Conservation (phyloP, 202 grass and related monocot species). For the Elaeis oleifera region DNA sequence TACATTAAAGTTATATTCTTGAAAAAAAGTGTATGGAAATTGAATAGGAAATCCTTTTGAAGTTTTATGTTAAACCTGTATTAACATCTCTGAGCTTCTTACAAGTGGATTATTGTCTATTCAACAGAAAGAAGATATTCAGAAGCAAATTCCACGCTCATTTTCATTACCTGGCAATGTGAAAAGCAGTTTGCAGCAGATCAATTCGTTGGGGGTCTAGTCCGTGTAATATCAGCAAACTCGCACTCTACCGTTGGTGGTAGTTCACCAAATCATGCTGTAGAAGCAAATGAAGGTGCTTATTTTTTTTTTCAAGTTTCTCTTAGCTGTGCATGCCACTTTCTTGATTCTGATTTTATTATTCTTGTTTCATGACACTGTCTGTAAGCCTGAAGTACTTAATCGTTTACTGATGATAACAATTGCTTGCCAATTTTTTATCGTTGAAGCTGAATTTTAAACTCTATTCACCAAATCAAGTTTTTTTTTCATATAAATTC, state of each 20-base stretch:
- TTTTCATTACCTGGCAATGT: constrained; percentile 87
- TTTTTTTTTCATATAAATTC: no score
- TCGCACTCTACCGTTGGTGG: constrained; percentile 41
- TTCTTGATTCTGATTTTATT: not conserved
- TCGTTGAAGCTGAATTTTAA: not conserved
- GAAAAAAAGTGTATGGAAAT: no score
- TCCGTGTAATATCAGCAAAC: constrained; percentile 77
- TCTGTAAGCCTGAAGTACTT: no score
- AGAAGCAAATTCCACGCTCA: constrained; percentile 71
- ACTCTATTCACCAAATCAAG: no score
- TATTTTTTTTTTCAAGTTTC: constrained; percentile 1
- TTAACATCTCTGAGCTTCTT: no score
- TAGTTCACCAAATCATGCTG: constrained; percentile 23
- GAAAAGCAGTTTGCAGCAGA: constrained; percentile 69
- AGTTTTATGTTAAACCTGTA: no score
- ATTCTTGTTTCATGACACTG: not conserved
- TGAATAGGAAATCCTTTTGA: no score
- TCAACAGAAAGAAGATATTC: constrained; percentile 39
- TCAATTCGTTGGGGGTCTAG: constrained; percentile 55
- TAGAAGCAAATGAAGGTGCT: constrained; percentile 57
- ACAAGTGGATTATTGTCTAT: not conserved
- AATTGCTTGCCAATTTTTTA: not conserved
- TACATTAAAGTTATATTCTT: no score
- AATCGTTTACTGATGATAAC: no score
- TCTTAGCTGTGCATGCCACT: not conserved